Evolutionary conservation across 768 basidiomycete species (phyloP).

Genomic region (Ephemerocybe angulata): DNA sequence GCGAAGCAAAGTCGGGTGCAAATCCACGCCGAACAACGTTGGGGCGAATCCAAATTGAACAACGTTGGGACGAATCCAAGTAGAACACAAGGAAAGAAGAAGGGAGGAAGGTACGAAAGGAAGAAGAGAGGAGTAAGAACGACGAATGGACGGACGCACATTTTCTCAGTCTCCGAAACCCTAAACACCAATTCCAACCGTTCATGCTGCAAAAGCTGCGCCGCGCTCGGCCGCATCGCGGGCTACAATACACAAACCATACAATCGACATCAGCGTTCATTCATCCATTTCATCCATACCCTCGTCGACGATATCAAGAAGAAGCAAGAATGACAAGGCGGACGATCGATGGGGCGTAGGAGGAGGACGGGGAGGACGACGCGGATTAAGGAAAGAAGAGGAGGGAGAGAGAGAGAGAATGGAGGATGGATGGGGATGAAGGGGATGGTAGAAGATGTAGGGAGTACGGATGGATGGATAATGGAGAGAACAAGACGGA

Average conservation of each 20-base stretch:
- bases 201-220: conserved; percentile 78
- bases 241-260: conserved; percentile 61
- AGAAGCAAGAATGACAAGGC: neutral
- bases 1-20: too few species aligned
- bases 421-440: neutral
- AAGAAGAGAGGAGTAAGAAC: neutral
- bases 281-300: too few species aligned
- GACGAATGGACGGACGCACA: conserved; percentile 42
- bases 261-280: too few species aligned
- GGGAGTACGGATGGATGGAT: too few species aligned
- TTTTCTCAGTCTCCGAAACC: conserved; percentile 73
- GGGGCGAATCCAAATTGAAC: too few species aligned
- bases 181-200: conserved; percentile 67
- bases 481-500: too few species aligned
- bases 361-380: neutral
- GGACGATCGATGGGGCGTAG: neutral
- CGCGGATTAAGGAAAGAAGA: neutral
- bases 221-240: conserved; percentile 80
- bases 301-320: neutral
- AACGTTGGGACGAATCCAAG: too few species aligned
- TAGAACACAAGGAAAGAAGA: too few species aligned
- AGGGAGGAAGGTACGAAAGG: neutral
- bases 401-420: neutral
- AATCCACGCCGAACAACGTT: too few species aligned
- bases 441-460: neutral